Base-by-base conservation (phyloP, 179 eudicot genomes). In the Silene noctiflora region DNA sequence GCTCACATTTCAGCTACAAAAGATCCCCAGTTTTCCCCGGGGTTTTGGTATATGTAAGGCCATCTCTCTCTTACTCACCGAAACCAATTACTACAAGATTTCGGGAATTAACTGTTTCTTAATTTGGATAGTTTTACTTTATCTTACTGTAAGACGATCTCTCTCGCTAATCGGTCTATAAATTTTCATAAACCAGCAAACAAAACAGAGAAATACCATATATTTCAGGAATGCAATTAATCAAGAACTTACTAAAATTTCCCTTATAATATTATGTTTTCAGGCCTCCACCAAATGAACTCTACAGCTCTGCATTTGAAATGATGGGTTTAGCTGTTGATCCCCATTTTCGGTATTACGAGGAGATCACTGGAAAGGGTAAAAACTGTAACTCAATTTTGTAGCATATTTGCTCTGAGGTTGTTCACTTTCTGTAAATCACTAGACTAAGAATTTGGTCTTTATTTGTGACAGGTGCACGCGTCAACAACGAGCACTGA, bases 301-400 rank as follows among this genome's bases (percentile, higher is more conserved):
- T 73, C 9, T 82, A 82, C 44, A 10, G 39, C 64, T 4, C 74
- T 71, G 51, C 19, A 44, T 75, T 75, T 51, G 71, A 71, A 66
- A 3, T 4, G 31, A 59, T 71, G 70, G 82, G 82, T 31, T 12
- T 71, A 67, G 42, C 74, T 12, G 8, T 59, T 67, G 84, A 82
- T 39, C 84, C 84, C 35, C 75, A 82, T 82, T 17, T 75, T 24
- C 76, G 84, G 27, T 44, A 17, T 17, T 48, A 65, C 17, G n/a
- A 17, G 14, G 58, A 22, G 29, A 3, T 21, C 29, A 11, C 1
- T 1, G 21, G 48, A 19, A 17, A 22, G 9, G 74, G 79, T 71
- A 75, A 59, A 56, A 67, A 4, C 51, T 0, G 9, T 14, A 66
- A 5, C 20, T 31, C 65, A 11, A n/a, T 25, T 25, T 8, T 42